Evolutionary conservation across 139 green algal species (phyloP).

Genomic region (Tetratostichococcus sp.): DNA sequence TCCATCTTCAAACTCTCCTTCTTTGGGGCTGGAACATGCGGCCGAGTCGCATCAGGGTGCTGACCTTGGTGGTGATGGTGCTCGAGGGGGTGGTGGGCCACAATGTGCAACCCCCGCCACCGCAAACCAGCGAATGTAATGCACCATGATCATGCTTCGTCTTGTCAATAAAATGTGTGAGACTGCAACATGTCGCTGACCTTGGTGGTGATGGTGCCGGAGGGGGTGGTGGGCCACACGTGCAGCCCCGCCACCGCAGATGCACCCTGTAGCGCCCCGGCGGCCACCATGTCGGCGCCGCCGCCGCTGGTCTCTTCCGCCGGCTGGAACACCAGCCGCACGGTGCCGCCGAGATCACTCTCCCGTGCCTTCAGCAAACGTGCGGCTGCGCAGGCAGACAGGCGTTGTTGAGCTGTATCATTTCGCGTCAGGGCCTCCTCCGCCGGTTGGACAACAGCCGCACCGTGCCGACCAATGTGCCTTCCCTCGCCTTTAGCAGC

Average conservation of each 20-base stretch:
- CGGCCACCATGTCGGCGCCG: slow-evolving; percentile 56
- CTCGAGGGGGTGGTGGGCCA: no score
- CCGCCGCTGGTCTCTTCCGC: slow-evolving; percentile 85
- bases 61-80: no score
- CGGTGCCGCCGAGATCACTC: slow-evolving; percentile 46
- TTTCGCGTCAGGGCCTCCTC: no score
- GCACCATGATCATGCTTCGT: neutral
- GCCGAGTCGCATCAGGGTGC: no score
- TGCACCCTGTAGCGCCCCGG: slow-evolving; percentile 46
- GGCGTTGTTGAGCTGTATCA: no score
- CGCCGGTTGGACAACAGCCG: no score
- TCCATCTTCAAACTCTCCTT: no score
- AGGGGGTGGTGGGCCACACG: slow-evolving; percentile 65
- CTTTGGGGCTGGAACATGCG: no score
- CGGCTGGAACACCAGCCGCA: slow-evolving; percentile 90
- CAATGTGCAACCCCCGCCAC: neutral
- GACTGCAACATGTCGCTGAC: neutral
- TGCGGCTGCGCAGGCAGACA: slow-evolving; percentile 81
- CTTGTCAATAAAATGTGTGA: neutral
- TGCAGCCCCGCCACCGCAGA: slow-evolving; percentile 71
- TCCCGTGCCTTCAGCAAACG: slow-evolving; percentile 66
- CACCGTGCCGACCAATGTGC: no score
- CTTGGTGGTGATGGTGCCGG: slow-evolving; percentile 44
- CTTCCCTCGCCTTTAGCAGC: no score
- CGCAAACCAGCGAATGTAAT: neutral